Conservation (phyloP, 495 filamentous ascomycete genomes). For the Penicillium ucsense region DNA sequence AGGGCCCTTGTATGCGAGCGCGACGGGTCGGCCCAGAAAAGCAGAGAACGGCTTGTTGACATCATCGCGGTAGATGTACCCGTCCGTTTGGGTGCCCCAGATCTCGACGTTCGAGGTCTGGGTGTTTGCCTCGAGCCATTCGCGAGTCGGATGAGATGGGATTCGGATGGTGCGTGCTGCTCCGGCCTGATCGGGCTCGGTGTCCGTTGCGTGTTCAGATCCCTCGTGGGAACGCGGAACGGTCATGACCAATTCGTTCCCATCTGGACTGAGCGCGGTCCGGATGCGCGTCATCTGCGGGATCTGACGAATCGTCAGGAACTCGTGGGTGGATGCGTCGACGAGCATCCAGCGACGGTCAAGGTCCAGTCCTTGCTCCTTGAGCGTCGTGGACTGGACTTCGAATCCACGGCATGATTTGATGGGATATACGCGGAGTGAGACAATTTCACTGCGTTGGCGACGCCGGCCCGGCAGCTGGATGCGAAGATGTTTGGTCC, state of each 20-base stretch:
- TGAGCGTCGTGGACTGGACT: slow-evolving; percentile 51
- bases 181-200: not conserved
- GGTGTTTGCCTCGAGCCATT: slow-evolving; percentile 27
- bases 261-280: slow-evolving; percentile 23
- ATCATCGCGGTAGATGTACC: slow-evolving; percentile 23
- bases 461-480: slow-evolving; percentile 9
- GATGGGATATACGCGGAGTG: slow-evolving; percentile 74
- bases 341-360: slow-evolving; percentile 55
- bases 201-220: not conserved
- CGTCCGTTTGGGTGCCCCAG: slow-evolving; percentile 34
- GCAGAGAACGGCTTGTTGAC: slow-evolving; percentile 26
- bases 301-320: slow-evolving; percentile 37
- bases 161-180: slow-evolving; percentile 13
- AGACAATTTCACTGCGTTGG: slow-evolving; percentile 25
- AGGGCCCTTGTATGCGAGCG: slow-evolving; percentile 35
- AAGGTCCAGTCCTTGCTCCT: slow-evolving; percentile 65
- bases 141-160: slow-evolving; percentile 18
- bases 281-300: slow-evolving; percentile 34
- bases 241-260: slow-evolving; percentile 14
- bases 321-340: slow-evolving; percentile 25
- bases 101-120: slow-evolving; percentile 23
- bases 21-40: slow-evolving; percentile 25
- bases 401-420: slow-evolving; percentile 82
- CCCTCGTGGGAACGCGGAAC: slow-evolving; percentile 8
- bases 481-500: slow-evolving; percentile 3